Base-by-base conservation (phyloP, 2,329 filamentous ascomycete species). In the Penicillium freii region DNA sequence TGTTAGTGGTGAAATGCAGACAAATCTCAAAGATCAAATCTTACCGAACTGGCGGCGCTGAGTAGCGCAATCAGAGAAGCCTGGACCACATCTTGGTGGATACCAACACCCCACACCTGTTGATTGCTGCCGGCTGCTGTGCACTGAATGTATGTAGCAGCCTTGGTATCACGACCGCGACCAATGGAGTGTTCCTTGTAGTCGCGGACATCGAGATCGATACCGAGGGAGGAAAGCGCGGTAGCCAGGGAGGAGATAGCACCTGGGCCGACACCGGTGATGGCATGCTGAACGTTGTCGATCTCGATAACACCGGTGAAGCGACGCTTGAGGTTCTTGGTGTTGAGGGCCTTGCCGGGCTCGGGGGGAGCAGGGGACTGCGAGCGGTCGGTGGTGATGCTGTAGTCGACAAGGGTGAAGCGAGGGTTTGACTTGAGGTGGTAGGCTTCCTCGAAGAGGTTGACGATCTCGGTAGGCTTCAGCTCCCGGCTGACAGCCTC, bases 161-260 rank as follows among this genome's bases (percentile, higher is more conserved):
- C 93, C 80, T 95, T 95, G 64, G 93, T 91, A 60, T 91, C 85
- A 56, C 86, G 84, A 60, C 90, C 91, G 51, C 82, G 81, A 63
- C 91, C 91, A 66, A 97, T 92, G 29, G 92, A 89, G 77, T 97
- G 93, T 76, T 97, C 94, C 80, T 95, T 96, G 81, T 97, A 97
- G 74, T 97, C 91, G 45, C 87, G 85, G 51, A 97, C 91, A 71
- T 97, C 93, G 25, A 97, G 81, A 69, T 95, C 88, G 62, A 97
- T 88, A 57, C 91, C 90, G 34, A 97, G 78, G 17, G 82, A 81
- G 66, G 85, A 84, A 43, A 99, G 82, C 17, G 92, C 93, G 67
- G 91, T 87, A 2, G 91, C 91, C 70, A 97, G 78, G 61, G 89
- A 91, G 4, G 92, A 97, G 67, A 97, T 91, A 34, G 93, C 91